phyloP scores from a whole-genome alignment of 2,329 filamentous ascomycete species.

The Clarireedia paspali region DNA sequence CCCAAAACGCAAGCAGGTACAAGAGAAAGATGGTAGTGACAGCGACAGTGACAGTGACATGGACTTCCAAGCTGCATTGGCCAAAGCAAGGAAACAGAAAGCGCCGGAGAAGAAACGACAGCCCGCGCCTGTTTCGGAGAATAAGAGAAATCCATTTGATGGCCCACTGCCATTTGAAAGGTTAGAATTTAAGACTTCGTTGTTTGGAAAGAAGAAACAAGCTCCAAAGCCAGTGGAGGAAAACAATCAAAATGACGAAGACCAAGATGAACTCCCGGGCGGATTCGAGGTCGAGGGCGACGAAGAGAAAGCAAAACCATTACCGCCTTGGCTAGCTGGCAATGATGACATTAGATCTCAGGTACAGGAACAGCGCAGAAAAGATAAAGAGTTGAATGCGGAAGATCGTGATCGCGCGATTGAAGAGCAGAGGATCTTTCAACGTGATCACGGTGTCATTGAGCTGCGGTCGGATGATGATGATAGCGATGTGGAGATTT shows the following conservation, averaged over 20 bases:
- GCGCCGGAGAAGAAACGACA: conserved; percentile 33
- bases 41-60: conserved; percentile 63
- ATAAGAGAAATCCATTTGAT: conserved; percentile 57
- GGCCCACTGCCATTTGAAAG: conserved; percentile 90
- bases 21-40: conserved; percentile 27
- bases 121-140: conserved; percentile 35
- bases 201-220: conserved; percentile 40
- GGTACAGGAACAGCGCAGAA: conserved; percentile 49
- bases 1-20: conserved; percentile 32
- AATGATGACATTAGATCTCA: conserved; percentile 58
- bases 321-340: conserved; percentile 70
- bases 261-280: conserved; percentile 29
- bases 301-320: conserved; percentile 36
- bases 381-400: conserved; percentile 54
- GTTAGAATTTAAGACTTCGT: conserved; percentile 59
- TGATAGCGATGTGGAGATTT: conserved; percentile 40
- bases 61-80: conserved; percentile 69
- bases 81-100: conserved; percentile 59
- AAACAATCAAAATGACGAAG: conserved; percentile 16
- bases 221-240: conserved; percentile 16
- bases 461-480: conserved; percentile 55
- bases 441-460: conserved; percentile 44
- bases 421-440: conserved; percentile 45
- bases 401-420: conserved; percentile 50
- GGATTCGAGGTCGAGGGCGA: conserved; percentile 32